Conservation (phyloP, 2,329 filamentous ascomycete genomes). For the Botrytis hyacinthi region DNA sequence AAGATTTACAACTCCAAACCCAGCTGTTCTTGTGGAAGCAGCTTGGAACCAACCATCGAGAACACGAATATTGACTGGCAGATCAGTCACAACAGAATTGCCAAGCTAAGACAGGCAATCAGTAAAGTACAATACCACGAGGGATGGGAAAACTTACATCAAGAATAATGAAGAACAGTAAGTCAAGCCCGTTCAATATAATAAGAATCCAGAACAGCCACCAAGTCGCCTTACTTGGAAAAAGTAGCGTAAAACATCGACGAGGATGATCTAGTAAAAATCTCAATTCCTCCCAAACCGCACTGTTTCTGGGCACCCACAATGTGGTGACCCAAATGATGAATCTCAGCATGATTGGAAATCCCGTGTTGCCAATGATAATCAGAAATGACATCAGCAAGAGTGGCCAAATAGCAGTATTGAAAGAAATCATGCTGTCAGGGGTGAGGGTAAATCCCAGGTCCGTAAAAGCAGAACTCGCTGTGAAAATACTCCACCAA, state of each 20-base stretch:
- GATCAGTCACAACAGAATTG: slow-evolving; percentile 61
- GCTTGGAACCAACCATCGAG: slow-evolving; percentile 90
- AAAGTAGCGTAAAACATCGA: slow-evolving; percentile 92
- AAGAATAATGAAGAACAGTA: slow-evolving; percentile 88
- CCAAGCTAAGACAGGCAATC: slow-evolving; percentile 56
- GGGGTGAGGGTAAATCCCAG: slow-evolving; percentile 90
- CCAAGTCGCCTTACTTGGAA: slow-evolving; percentile 88
- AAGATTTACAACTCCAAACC: slow-evolving; percentile 80
- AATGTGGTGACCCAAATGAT: slow-evolving; percentile 82
- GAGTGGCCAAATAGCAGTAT: slow-evolving; percentile 70
- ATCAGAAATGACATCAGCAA: slow-evolving; percentile 82
- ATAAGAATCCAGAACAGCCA: slow-evolving; percentile 89
- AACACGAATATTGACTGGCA: slow-evolving; percentile 73
- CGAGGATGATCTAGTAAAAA: slow-evolving; percentile 94
- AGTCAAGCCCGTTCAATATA: slow-evolving; percentile 75
- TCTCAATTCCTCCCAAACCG: slow-evolving; percentile 82
- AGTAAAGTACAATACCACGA: slow-evolving; percentile 18
- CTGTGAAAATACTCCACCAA: slow-evolving; percentile 93
- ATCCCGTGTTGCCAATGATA: slow-evolving; percentile 91
- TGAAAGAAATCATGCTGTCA: slow-evolving; percentile 91
- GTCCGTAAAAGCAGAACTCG: slow-evolving; percentile 89
- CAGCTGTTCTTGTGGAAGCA: slow-evolving; percentile 83
- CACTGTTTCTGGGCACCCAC: slow-evolving; percentile 61
- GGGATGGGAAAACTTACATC: slow-evolving; percentile 59
- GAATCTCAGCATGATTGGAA: slow-evolving; percentile 90